Percentiles rank a stretch among this genome's conserved stretches.
phyloP scores from a whole-genome alignment of 306 rosid genomes.

The Citrullus colocynthis region DNA sequence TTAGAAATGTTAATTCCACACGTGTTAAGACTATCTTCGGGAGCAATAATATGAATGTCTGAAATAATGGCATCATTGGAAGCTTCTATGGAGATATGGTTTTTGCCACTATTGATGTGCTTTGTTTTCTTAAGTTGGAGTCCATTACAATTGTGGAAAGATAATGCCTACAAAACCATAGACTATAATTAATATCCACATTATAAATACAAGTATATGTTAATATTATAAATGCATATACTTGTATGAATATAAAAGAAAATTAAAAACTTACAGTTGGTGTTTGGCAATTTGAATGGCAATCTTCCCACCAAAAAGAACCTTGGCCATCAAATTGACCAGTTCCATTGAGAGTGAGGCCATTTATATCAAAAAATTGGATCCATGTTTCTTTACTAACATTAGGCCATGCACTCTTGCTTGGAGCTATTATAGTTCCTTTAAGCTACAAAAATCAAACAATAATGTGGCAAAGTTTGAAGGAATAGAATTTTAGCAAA shows the following conservation, averaged over 20 bases:
- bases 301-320: slow-evolving; percentile 2
- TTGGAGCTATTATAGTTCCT: slow-evolving; percentile 11
- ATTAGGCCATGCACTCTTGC: neutral
- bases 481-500: too few relatives aligned
- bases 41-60: slow-evolving; percentile 7
- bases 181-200: neutral
- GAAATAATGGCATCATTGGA: neutral
- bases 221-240: too few relatives aligned
- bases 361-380: neutral
- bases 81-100: neutral
- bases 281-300: neutral
- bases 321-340: slow-evolving; percentile 13
- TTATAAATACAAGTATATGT: neutral
- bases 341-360: neutral
- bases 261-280: neutral
- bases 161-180: neutral
- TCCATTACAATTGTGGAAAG: neutral
- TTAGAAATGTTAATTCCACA: slow-evolving; percentile 13
- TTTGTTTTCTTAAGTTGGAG: neutral
- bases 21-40: slow-evolving; percentile 9
- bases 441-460: neutral
- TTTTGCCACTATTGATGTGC: slow-evolving; percentile 5
- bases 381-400: neutral
- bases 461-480: neutral
- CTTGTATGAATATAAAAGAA: too few relatives aligned